Evolutionary conservation across 2,329 filamentous ascomycete genomes (phyloP), one percentile per base, ranked within the genome.

Genomic region (Sporothrix luriei): DNA sequence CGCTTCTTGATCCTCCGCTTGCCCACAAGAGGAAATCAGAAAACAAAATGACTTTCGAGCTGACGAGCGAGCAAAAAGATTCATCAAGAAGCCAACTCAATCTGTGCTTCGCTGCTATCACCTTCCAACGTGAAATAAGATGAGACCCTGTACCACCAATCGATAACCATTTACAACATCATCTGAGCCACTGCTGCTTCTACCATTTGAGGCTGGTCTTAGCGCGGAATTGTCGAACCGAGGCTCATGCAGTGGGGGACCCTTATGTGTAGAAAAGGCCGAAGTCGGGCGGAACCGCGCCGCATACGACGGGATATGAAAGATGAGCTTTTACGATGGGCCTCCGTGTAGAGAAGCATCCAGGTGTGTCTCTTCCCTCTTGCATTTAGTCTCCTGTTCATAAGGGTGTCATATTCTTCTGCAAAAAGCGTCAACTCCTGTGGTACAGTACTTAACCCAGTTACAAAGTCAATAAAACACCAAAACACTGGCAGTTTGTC

Each of bases 1-100:
- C 40, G 29, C 29, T 52, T 52, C 19, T 66, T 66, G 62, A 66
- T 66, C 62, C 62, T 54, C 29, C 29, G 48, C 62, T 51, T 54
- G 48, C 26, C 62, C 48, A 33, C 48, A 38, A 19, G 26, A 51
- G 59, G 59, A 26, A 64, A 64, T 48, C 46, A 65, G 46, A 51
- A 65, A 49, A 65, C 16, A 65, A 61, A 61, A n/a, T n/a, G 33
- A 61, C 55, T 11, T 43, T 16, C 55, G 33, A 21, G 9, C n/a
- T 51, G 49, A 7, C 21, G 49, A 24, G 49, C 21, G 21, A 52
- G 9, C 5, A 6, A 7, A 24, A 26, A 52, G 13, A 24, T 52
- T 24, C 49, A 52, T 21, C 49, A 24, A 13, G 24, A 55, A 3
- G 14, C 4, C 4, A 16, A 19, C 26, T 13, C 29, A 33, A 55